Evolutionary conservation across 2,329 filamentous ascomycete genomes (phyloP), one percentile per base, ranked within the genome.

Genomic region (Torrubiellomyces zombiae): DNA sequence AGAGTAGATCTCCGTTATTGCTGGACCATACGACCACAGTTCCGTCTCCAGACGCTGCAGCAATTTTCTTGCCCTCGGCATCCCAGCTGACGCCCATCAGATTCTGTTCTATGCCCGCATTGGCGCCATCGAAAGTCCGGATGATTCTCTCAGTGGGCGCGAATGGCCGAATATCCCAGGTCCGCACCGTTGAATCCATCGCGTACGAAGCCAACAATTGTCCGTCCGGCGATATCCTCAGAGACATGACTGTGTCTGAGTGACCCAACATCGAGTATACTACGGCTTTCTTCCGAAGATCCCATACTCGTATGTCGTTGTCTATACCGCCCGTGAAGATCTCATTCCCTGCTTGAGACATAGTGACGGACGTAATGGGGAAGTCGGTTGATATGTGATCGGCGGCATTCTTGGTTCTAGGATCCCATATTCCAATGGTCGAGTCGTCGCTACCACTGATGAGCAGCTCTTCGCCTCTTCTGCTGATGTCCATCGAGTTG

Each of bases 301-400:
- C 89, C 86, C 89, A 98, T 12, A 92, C 85, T 40, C 85, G 82
- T 47, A 98, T 92, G 39, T 91, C 83, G 45, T 95, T 94, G 55
- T 95, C 89, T 38, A 98, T 94, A 13, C 85, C 80, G 23, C 86
- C 86, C 6, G 80, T 78, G 50, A 89, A 98, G 14, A 98, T 70
- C 54, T 95, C 89, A 47, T 93, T 93, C 11, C 89, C 89, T 2
- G 86, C 83, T 47, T 93, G 83, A 1, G 85, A 76, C n/a, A 95
- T 60, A 10, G 83, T 81, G 5, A 95, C 71, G 0, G 86, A 79
- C 2, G 89, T 95, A 28, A 98, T 72, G 2, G 89, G 89, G 32
- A 91, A 92, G 32, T 89, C 77, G 1, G 85, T 93, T 44, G 86
- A 72, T 33, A 95, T 76, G 39, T 85, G 83, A 41, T 91, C 80